Evolutionary conservation across 805 yeast genomes (phyloP), one percentile per base, ranked within the genome.

Genomic region (Candida awuae): DNA sequence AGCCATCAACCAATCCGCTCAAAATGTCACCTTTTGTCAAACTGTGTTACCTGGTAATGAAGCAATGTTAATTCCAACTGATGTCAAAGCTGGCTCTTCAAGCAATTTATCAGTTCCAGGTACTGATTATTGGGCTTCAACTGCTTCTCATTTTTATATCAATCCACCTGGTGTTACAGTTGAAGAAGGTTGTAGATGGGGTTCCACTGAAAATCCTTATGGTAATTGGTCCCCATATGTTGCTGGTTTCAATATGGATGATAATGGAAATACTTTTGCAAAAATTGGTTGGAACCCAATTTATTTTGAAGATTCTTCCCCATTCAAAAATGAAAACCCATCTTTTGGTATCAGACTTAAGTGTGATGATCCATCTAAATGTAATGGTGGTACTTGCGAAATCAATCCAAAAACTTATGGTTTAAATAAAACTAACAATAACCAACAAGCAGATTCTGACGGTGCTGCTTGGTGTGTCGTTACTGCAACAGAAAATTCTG

Each of bases 161-260:
- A 85, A 85, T 60, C 74, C 86, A 18, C 94, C 94, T 17, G 95
- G 95, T 42, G 79, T 80, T 21, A 73, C 84, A 25, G 70, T 77
- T 20, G 67, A 65, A 8, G 90, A 85, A 30, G 94, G 81, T 26
- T 85, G 95, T 61, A 71, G 72, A 47, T 86, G 96, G 95, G 95
- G 95, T 4, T 61, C 80, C 14, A 68, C 68, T 22, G 61, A 66
- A 35, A 65, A 81, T 43, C 80, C 92, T 14, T 66, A 67, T 48
- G 96, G 96, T 42, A 86, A 86, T 71, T 87, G 95, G 95, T 64
- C 95, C 13, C 95, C 95, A 20, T 86, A 84, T 51, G 95, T 87
- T 47, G 94, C 92, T 13, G 96, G 96, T 47, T 85, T 88, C 44
- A 86, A 86, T 66, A 75, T 75, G 68, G 94, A 84, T 58, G 61